phyloP scores from a whole-genome alignment of 1,284 basidiomycete species.

The Tylopilus sp. region DNA sequence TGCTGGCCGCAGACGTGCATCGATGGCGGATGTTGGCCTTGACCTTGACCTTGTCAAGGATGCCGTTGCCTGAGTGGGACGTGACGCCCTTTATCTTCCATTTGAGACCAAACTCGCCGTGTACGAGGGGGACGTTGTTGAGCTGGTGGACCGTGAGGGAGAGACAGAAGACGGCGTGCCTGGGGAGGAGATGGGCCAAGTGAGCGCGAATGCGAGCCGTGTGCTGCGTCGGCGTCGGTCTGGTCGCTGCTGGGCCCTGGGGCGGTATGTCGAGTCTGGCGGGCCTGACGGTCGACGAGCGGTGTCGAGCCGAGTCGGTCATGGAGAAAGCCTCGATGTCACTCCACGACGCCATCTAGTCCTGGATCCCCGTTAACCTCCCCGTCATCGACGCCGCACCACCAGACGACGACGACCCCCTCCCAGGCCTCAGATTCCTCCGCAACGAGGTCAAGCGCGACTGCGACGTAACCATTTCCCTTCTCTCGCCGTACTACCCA shows the following conservation, averaged over 20 bases:
- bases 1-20: constrained; percentile 8
- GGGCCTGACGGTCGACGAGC: constrained; percentile 23
- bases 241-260: constrained; percentile 2
- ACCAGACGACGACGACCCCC: constrained; percentile 4
- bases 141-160: constrained; percentile 67
- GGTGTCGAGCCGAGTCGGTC: constrained; percentile 18
- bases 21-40: constrained; percentile 31
- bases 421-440: constrained; percentile 40
- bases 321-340: constrained; percentile 3
- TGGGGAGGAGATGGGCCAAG: constrained; percentile 30
- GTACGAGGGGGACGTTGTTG: constrained; percentile 68
- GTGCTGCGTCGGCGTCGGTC: neutral
- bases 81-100: constrained; percentile 74
- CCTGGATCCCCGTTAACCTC: neutral
- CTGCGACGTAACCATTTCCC: constrained; percentile 27
- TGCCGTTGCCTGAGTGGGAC: constrained; percentile 36
- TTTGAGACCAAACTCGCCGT: constrained; percentile 66
- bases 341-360: neutral
- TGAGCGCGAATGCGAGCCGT: constrained; percentile 26
- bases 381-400: constrained; percentile 8
- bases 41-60: constrained; percentile 38
- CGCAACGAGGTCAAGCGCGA: constrained; percentile 42
- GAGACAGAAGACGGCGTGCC: constrained; percentile 58
- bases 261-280: constrained; percentile 8
- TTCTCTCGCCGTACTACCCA: neutral